Percentiles rank a stretch among this genome's conserved stretches.
Evolutionary conservation across 805 yeast species (phyloP).

Genomic region (Saccharomyces mikatae): DNA sequence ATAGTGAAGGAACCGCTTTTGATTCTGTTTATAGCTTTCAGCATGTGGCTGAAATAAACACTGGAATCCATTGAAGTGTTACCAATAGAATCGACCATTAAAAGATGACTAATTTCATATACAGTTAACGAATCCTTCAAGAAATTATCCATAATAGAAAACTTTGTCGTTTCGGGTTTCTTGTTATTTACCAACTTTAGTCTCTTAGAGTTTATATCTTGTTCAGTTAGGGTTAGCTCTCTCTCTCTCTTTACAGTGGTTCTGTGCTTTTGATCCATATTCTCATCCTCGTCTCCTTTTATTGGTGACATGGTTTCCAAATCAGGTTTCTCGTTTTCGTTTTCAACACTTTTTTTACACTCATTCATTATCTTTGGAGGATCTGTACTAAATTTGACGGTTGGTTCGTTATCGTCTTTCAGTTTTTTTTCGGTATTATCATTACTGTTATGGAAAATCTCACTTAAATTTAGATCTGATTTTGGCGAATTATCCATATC

Average conservation of each 20-base stretch:
- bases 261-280: background rate
- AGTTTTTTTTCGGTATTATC: conserved; percentile 1
- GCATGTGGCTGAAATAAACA: conserved; percentile 11
- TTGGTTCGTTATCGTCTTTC: conserved; percentile 11
- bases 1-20: conserved; percentile 24
- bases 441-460: conserved; percentile 15
- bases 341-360: background rate
- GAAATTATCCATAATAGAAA: conserved; percentile 2
- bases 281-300: background rate
- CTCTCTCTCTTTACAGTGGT: background rate
- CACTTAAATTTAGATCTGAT: conserved; percentile 18
- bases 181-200: background rate
- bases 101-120: conserved; percentile 9
- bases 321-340: background rate
- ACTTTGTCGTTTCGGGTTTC: background rate
- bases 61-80: background rate
- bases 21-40: conserved; percentile 17
- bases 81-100: background rate
- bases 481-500: conserved; percentile 1
- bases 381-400: conserved; percentile 22
- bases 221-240: background rate
- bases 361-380: conserved; percentile 22
- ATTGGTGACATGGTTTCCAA: background rate
- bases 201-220: background rate
- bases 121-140: conserved; percentile 7